Evolutionary conservation across 202 grass and related monocot species (phyloP).

Genomic region (Bolboschoenoplectus hybrid): DNA sequence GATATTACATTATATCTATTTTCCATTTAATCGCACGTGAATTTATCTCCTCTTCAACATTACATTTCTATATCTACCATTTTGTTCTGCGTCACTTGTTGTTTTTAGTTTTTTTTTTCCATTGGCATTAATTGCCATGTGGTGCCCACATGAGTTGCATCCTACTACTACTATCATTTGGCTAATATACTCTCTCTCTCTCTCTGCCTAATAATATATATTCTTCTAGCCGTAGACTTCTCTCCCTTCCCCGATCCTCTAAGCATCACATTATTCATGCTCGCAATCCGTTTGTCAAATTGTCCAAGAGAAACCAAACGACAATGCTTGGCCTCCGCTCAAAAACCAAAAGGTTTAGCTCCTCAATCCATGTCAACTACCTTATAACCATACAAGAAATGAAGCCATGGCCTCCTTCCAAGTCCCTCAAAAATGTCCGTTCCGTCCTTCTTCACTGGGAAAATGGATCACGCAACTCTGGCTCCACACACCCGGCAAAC

Average conservation of each 20-base stretch:
- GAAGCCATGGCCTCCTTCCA: constrained; percentile 89
- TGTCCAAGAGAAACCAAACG: constrained; percentile 35
- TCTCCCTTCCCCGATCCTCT: background rate
- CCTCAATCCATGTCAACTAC: constrained; percentile 68
- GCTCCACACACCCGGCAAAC: constrained; percentile 59
- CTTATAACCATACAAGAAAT: constrained; percentile 89
- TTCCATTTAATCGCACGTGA: background rate
- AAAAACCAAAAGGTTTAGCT: constrained; percentile 67
- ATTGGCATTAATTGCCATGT: background rate
- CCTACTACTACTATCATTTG: background rate
- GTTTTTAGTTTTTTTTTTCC: background rate
- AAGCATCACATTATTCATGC: constrained; percentile 33
- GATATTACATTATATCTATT: background rate
- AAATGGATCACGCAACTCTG: constrained; percentile 72
- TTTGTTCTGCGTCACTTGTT: background rate
- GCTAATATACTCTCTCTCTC: background rate
- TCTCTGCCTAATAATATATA: constrained; percentile 7
- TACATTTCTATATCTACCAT: background rate
- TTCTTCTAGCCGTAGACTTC: constrained; percentile 24
- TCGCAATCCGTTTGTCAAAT: constrained; percentile 41
- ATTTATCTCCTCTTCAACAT: background rate
- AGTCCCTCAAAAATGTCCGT: constrained; percentile 80
- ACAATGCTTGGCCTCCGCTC: constrained; percentile 84
- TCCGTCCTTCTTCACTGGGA: constrained; percentile 82
- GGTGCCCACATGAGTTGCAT: constrained; percentile 20